Evolutionary conservation across 768 basidiomycete species (phyloP), one percentile per base, ranked within the genome.

Genomic region (Rhizopogon sp.): DNA sequence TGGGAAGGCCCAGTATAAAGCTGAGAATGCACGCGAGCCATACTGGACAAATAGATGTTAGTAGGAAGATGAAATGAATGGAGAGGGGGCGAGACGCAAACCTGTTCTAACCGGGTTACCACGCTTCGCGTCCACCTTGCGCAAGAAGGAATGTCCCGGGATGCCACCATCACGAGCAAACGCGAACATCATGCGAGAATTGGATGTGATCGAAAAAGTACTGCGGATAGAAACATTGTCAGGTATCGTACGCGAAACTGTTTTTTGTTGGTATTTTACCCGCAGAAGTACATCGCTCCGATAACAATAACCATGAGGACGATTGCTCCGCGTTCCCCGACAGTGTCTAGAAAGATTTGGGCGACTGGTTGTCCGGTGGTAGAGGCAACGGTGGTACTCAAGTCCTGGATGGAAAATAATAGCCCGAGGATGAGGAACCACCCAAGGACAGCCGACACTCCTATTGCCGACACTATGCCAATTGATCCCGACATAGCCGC

Each of bases 181-280:
- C 0, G 88, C 85, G 64, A 83, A 92, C 84, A 87, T 88, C 88
- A 90, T 90, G 0, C 89, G 77, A 3, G 84, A 87, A 64, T 90
- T 92, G 0, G 83, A 84, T 0, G 88, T 89, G 49, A 92, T 70
- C 0, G 87, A 88, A 71, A 91, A 91, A 0, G 84, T 87, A 13
- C 85, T 85, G 53, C 5, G 8, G 22, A 35, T 16, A 31, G 20
- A 20, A 4, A 45, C 31, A 22, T 43, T 17, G 7, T 2, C 29
- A 22, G 49, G 41, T 22, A 16, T 28, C 39, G 14, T 17, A 16
- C 9, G 3, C 14, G 8, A 22, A 39, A 31, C 20, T 16, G 25
- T 22, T n/a, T 13, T 3, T 14, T 13, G 2, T 6, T 31, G 22
- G 22, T 13, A 16, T 16, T 77, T 42, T 57, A 82, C 81, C 84